These are phyloP conservation scores for Thecaphora thlaspeos DNA, from an alignment of 1,284 basidiomycete genomes.

Conservation along the genomic window DNA sequence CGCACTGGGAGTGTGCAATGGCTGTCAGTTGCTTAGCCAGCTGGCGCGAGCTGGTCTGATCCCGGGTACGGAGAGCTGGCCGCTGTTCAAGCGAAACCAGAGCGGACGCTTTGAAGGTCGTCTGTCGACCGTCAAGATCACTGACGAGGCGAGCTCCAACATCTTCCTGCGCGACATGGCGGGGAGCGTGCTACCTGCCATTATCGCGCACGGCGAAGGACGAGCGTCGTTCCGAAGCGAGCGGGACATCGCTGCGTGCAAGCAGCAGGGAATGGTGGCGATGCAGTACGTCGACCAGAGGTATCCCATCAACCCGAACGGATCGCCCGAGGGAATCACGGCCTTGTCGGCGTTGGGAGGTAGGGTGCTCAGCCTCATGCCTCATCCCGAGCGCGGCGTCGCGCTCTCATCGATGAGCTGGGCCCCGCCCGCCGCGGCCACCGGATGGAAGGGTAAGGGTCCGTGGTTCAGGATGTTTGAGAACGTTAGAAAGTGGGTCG, in stretches of 20 bases:
- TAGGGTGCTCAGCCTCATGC: constrained; percentile 90
- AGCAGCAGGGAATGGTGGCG: constrained; percentile 29
- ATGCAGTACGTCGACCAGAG: constrained; percentile 48
- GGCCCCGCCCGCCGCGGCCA: constrained; percentile 27
- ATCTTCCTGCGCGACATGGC: constrained; percentile 87
- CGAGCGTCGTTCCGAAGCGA: constrained; percentile 68
- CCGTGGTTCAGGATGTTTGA: constrained; percentile 97
- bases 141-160: constrained; percentile 61
- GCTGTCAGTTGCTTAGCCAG: constrained; percentile 92
- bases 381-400: constrained; percentile 63
- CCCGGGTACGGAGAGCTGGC: constrained; percentile 83
- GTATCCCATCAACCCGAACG: constrained; percentile 77
- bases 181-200: constrained; percentile 82
- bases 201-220: constrained; percentile 95
- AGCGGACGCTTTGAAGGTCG: constrained; percentile 90
- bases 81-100: constrained; percentile 83
- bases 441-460: constrained; percentile 64
- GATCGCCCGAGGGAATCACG: constrained; percentile 79
- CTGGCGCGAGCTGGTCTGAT: constrained; percentile 70
- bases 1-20: constrained; percentile 93
- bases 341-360: constrained; percentile 83
- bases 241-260: constrained; percentile 20
- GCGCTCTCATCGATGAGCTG: constrained; percentile 56
- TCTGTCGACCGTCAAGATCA: constrained; percentile 76
- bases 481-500: constrained; percentile 67